Evolutionary conservation across 2,329 filamentous ascomycete genomes (phyloP).

Genomic region (Biscogniauxia sp.): DNA sequence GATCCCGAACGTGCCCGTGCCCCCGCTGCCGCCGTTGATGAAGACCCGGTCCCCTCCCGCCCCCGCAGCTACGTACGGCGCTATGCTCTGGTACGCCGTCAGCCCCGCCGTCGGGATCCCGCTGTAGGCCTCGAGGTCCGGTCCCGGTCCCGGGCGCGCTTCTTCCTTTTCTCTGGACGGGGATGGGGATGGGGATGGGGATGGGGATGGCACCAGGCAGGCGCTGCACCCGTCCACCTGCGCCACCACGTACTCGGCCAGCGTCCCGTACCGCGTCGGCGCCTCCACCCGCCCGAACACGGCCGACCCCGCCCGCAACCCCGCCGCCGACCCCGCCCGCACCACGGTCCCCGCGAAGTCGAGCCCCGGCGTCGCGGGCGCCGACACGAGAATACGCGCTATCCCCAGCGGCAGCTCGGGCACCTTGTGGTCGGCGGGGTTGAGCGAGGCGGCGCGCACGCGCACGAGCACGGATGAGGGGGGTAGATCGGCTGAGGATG

Average conservation of each 20-base stretch:
- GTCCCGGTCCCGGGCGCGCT: no score
- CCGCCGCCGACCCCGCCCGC: neutral
- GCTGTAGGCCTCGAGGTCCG: conserved; percentile 26
- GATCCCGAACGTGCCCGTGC: conserved; percentile 57
- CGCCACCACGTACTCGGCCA: conserved; percentile 41
- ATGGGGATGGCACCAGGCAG: conserved; percentile 34
- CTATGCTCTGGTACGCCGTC: conserved; percentile 47
- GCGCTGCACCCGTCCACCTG: conserved; percentile 20
- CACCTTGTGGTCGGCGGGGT: conserved; percentile 65
- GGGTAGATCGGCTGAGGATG: conserved; percentile 21
- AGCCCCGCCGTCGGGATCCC: conserved; percentile 42
- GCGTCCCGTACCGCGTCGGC: conserved; percentile 36
- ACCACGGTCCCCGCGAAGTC: conserved; percentile 47
- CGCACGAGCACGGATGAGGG: conserved; percentile 51
- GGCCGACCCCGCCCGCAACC: conserved; percentile 38
- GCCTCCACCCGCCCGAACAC: conserved; percentile 42
- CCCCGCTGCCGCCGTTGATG: conserved; percentile 64
- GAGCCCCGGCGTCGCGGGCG: conserved; percentile 47
- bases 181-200: no score
- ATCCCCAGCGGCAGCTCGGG: conserved; percentile 49
- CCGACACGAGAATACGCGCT: conserved; percentile 37
- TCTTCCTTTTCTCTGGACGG: neutral
- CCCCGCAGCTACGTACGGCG: conserved; percentile 45
- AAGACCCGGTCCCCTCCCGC: conserved; percentile 54
- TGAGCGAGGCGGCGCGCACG: conserved; percentile 53